phyloP scores from a whole-genome alignment of 2,329 filamentous ascomycete genomes.

The Verticillium nonalfalfae region DNA sequence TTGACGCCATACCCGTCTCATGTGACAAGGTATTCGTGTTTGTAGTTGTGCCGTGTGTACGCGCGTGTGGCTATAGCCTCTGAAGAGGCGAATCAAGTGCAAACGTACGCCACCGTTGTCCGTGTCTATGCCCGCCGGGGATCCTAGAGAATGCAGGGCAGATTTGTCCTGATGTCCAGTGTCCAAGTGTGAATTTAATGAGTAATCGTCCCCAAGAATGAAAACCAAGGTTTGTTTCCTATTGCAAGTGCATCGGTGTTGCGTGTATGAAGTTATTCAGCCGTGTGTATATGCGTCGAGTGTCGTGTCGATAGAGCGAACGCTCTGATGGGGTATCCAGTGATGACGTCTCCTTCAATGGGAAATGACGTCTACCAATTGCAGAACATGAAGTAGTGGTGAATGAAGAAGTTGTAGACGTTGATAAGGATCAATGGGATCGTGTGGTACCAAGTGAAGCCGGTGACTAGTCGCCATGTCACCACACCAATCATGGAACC shows the following conservation, averaged over 20 bases:
- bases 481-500: conserved; percentile 26
- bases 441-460: conserved; percentile 30
- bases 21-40: background rate
- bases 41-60: background rate
- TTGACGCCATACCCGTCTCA: background rate
- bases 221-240: background rate
- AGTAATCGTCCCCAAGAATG: background rate
- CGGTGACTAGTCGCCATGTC: conserved; percentile 23
- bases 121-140: background rate
- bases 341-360: background rate
- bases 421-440: conserved; percentile 29
- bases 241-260: background rate
- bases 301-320: background rate
- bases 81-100: background rate
- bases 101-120: background rate
- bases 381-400: conserved; percentile 31
- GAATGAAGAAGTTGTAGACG: conserved; percentile 29
- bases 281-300: background rate
- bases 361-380: conserved; percentile 13
- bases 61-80: background rate
- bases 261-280: background rate
- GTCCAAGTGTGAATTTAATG: background rate
- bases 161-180: background rate
- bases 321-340: background rate
- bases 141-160: background rate